These are phyloP conservation scores for Nitzschia inconspicua DNA, from an alignment of 108 stramenopile genomes.

Conservation along the genomic window DNA sequence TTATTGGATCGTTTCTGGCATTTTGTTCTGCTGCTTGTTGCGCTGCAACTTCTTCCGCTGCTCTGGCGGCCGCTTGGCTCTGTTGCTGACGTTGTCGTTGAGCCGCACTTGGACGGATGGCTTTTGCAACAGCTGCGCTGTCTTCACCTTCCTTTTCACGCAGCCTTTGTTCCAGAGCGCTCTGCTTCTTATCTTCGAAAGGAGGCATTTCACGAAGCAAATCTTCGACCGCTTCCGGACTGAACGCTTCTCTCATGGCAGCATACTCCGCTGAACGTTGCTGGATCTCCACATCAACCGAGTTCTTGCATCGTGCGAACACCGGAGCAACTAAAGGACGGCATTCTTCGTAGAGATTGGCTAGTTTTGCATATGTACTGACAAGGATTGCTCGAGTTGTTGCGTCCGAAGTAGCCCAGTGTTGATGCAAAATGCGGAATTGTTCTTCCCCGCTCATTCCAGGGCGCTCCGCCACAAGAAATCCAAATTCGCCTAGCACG, in stretches of 20 bases:
- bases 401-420: constrained; percentile 78
- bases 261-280: constrained; percentile 91
- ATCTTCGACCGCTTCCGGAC: constrained; percentile 83
- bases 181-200: constrained; percentile 84
- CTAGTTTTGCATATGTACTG: constrained; percentile 93
- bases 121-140: constrained; percentile 83
- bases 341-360: constrained; percentile 93
- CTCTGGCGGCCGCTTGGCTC: constrained; percentile 60
- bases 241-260: constrained; percentile 81
- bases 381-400: constrained; percentile 84
- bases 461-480: constrained; percentile 91
- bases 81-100: constrained; percentile 72
- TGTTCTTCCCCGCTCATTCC: constrained; percentile 91
- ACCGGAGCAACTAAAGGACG: constrained; percentile 85
- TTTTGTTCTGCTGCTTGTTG: constrained; percentile 34
- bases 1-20: constrained; percentile 41
- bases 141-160: constrained; percentile 82
- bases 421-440: constrained; percentile 93
- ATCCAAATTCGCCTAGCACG: constrained; percentile 97
- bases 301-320: constrained; percentile 81
- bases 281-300: constrained; percentile 90
- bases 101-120: constrained; percentile 75
- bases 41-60: constrained; percentile 56
- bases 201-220: constrained; percentile 94
- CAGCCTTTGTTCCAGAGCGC: constrained; percentile 77